Evolutionary conservation across 139 green algal genomes (phyloP).

Genomic region (Mesostigma viride): DNA sequence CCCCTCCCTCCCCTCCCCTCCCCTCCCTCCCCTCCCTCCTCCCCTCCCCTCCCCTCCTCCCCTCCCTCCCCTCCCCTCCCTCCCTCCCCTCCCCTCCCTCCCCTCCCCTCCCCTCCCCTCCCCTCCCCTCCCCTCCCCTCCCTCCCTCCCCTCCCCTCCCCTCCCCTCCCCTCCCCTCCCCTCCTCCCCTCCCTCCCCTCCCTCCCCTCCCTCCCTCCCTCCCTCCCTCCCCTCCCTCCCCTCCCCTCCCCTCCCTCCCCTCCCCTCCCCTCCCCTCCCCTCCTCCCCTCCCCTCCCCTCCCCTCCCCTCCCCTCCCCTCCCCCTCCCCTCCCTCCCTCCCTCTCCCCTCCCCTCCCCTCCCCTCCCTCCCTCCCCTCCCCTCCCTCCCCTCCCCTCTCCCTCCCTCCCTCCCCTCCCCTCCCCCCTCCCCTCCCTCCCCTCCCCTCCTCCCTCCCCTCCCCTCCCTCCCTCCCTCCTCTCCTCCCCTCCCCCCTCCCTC

Average conservation of each 20-base stretch:
- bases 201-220: background rate
- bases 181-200: no score
- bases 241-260: background rate
- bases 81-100: no score
- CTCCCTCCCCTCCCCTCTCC: background rate
- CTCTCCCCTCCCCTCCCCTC: background rate
- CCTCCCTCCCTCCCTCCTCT: background rate
- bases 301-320: background rate
- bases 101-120: no score
- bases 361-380: background rate
- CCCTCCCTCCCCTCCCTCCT: no score
- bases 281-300: background rate
- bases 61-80: no score
- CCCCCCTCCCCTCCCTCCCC: background rate
- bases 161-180: no score
- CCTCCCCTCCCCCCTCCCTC: background rate
- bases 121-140: no score
- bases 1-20: no score
- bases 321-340: background rate
- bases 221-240: background rate
- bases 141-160: no score
- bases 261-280: background rate
- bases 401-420: background rate
- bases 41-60: no score
- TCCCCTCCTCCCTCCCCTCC: background rate